Evolutionary conservation across 1,284 basidiomycete genomes (phyloP).

Genomic region (Marasmius oreades): DNA sequence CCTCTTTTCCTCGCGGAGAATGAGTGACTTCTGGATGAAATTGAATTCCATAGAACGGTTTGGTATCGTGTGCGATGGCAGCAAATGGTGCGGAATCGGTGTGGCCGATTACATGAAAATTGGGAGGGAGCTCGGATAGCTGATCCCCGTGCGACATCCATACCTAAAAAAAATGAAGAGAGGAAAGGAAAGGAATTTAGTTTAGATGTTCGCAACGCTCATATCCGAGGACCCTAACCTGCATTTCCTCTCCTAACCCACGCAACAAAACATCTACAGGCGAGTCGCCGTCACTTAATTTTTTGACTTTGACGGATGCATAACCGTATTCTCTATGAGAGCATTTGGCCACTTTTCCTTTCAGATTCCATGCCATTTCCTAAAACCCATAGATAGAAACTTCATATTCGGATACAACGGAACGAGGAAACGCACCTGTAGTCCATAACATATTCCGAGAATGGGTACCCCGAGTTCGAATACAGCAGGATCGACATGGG

Average conservation of each 20-base stretch:
- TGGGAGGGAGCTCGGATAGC: conserved; percentile 75
- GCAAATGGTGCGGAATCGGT: conserved; percentile 91
- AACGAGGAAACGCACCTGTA: conserved; percentile 61
- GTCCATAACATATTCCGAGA: conserved; percentile 96
- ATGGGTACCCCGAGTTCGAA: conserved; percentile 90
- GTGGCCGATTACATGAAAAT: conserved; percentile 87
- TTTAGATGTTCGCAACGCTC: too few species aligned
- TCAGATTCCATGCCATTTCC: conserved; percentile 92
- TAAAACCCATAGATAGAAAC: conserved; percentile 24
- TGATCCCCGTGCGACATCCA: conserved; percentile 99
- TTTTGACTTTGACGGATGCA: conserved; percentile 77
- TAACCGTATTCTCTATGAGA: conserved; percentile 96
- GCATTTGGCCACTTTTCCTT: conserved; percentile 86
- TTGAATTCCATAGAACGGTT: conserved; percentile 94
- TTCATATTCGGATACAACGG: neutral
- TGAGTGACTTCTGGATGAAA: conserved; percentile 99
- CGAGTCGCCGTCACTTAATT: conserved; percentile 53
- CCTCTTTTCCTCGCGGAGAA: conserved; percentile 85
- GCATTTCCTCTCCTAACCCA: conserved; percentile 79
- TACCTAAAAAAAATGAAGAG: conserved; percentile 51
- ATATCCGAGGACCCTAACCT: conserved; percentile 43
- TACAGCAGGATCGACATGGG: conserved; percentile 95
- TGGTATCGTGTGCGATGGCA: conserved; percentile 88
- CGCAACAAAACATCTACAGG: conserved; percentile 76
- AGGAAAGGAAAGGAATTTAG: neutral